Conservation (phyloP, 805 yeast genomes). For the Cyberlindnera xishuangbannaensis region DNA sequence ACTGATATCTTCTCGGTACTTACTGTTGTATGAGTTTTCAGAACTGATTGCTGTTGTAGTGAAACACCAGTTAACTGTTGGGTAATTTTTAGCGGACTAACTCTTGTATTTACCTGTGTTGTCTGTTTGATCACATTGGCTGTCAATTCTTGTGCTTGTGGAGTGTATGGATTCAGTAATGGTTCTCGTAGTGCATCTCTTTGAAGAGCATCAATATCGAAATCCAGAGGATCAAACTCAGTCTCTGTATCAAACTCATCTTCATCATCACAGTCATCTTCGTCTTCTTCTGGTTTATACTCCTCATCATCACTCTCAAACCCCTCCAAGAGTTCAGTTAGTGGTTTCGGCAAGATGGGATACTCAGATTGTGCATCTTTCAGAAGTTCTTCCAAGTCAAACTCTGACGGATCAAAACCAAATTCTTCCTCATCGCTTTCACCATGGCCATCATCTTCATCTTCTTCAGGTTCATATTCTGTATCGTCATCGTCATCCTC, state of each 20-base stretch:
- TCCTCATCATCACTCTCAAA: slow-evolving; percentile 13
- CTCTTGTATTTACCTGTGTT: slow-evolving; percentile 1
- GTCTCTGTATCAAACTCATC: neutral
- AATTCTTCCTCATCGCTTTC: slow-evolving; percentile 5
- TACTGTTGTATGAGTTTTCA: too few relatives aligned
- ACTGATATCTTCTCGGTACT: slow-evolving; percentile 1
- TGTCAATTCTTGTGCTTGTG: slow-evolving; percentile 5
- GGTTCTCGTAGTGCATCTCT: slow-evolving; percentile 9
- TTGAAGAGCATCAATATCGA: slow-evolving; percentile 6
- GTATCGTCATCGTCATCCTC: slow-evolving; percentile 9
- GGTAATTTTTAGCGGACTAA: neutral
- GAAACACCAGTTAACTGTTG: neutral
- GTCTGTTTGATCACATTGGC: too few relatives aligned
- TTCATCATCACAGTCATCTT: slow-evolving; percentile 5
- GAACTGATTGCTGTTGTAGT: too few relatives aligned
- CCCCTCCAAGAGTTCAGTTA: slow-evolving; percentile 7
- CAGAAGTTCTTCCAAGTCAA: slow-evolving; percentile 5
- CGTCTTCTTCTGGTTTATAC: slow-evolving; percentile 5
- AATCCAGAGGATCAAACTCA: slow-evolving; percentile 5
- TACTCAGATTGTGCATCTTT: slow-evolving; percentile 8
- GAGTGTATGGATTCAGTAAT: slow-evolving; percentile 9
- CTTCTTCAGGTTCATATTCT: slow-evolving; percentile 11
- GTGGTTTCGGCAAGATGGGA: slow-evolving; percentile 3
- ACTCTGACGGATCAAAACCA: slow-evolving; percentile 3
- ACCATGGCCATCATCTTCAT: slow-evolving; percentile 6